Percentiles rank a stretch among this genome's conserved stretches.
These are phyloP conservation scores for Monotropa hypopitys DNA, from an alignment of 179 eudicot genomes.

Conservation along the genomic window DNA sequence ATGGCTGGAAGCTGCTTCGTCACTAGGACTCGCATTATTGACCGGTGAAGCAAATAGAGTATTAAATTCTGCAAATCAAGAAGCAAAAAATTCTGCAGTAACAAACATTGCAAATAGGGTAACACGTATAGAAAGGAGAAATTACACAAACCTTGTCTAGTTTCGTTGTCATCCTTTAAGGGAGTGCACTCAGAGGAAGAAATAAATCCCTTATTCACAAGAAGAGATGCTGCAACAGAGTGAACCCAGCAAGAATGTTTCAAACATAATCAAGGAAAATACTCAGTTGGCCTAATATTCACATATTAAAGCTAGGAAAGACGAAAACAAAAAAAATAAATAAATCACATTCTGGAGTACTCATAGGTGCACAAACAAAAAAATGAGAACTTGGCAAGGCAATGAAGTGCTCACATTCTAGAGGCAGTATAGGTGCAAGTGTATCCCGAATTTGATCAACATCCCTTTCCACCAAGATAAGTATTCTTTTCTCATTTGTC, in stretches of 20 bases:
- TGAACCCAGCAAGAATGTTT: not conserved
- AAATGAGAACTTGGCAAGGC: not conserved
- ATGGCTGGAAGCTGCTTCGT: not conserved
- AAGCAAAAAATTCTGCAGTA: not conserved
- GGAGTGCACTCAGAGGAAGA: not conserved
- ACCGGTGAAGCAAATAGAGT: not conserved
- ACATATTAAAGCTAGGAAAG: not conserved
- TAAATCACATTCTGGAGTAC: not conserved
- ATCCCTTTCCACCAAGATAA: constrained; percentile 1
- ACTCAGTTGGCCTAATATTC: not conserved
- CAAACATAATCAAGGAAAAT: too few relatives aligned
- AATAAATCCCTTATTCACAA: not conserved
- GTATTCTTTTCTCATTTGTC: not conserved
- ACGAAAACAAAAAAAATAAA: not conserved
- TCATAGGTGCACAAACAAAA: not conserved
- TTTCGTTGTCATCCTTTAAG: not conserved
- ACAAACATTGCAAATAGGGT: not conserved
- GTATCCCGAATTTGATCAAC: not conserved
- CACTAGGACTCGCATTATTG: not conserved
- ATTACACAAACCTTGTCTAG: not conserved
- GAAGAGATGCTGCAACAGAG: not conserved
- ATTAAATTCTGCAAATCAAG: constrained; percentile 4
- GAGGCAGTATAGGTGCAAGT: not conserved
- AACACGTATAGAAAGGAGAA: not conserved
- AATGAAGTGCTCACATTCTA: constrained; percentile 1